phyloP scores from a whole-genome alignment of 192 early-diverging fungal species.

The Podila verticillata region DNA sequence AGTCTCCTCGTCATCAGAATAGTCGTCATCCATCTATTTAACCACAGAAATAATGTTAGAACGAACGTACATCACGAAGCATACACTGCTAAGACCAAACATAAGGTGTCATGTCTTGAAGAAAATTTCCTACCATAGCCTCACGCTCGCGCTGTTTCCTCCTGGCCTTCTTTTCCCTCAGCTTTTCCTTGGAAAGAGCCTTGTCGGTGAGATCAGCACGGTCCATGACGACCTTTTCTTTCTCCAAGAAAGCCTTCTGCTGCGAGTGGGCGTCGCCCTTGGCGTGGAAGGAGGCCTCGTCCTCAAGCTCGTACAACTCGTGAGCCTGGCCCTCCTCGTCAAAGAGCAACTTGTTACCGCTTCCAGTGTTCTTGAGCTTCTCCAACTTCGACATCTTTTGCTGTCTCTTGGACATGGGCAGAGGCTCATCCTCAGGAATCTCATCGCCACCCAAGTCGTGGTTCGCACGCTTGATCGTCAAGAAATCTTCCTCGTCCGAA shows the following conservation, averaged over 20 bases:
- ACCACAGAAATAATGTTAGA: no score
- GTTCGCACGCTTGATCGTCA: conserved; percentile 84
- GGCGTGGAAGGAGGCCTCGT: conserved; percentile 82
- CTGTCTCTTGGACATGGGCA: conserved; percentile 58
- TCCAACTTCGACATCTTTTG: conserved; percentile 72
- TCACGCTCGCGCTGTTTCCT: conserved; percentile 72
- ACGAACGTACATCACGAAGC: no score
- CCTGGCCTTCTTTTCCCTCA: conserved; percentile 74
- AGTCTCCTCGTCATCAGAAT: conserved; percentile 28
- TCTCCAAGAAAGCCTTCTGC: conserved; percentile 77
- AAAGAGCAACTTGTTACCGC: conserved; percentile 83
- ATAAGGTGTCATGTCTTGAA: background rate
- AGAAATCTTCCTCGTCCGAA: conserved; percentile 81
- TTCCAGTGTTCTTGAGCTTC: conserved; percentile 74
- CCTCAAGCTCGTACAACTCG: conserved; percentile 82
- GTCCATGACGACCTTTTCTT: conserved; percentile 73
- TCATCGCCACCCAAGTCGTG: conserved; percentile 74
- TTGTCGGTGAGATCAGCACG: conserved; percentile 85
- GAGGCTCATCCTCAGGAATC: conserved; percentile 40
- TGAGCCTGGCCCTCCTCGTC: conserved; percentile 92
- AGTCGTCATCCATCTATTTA: conserved; percentile 29
- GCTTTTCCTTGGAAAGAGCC: conserved; percentile 68
- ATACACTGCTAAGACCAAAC: background rate
- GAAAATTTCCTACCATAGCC: conserved; percentile 35
- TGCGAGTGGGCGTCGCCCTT: conserved; percentile 73